Evolutionary conservation across 1,139 yeast genomes (phyloP).

Genomic region (Candida neerlandica): DNA sequence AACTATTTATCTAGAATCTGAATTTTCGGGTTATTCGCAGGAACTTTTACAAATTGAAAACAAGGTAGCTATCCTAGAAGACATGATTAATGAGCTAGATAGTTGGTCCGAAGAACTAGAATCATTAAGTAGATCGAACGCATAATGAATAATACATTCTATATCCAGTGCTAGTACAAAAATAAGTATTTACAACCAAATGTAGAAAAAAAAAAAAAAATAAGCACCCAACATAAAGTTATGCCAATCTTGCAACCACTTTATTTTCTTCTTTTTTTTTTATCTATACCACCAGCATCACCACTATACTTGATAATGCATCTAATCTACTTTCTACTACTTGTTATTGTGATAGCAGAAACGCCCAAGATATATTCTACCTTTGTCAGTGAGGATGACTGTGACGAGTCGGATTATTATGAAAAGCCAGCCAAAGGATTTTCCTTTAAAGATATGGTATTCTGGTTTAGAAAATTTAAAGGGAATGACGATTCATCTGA

Average conservation of each 20-base stretch:
- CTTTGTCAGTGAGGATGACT: conserved; percentile 4
- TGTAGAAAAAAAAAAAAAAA: neutral
- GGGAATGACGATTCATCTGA: neutral
- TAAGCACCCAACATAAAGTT: neutral
- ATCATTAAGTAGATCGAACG: neutral
- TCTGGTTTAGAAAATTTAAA: neutral
- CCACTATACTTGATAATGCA: neutral
- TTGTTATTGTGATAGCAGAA: neutral
- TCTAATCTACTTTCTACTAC: neutral
- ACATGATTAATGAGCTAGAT: conserved; percentile 56
- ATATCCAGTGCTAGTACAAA: neutral
- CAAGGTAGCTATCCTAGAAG: conserved; percentile 48
- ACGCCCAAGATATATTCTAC: conserved; percentile 2
- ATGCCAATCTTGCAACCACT: conserved; percentile 5
- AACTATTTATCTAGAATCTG: conserved; percentile 25
- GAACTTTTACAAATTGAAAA: conserved; percentile 47
- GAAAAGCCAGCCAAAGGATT: conserved; percentile 10
- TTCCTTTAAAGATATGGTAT: conserved; percentile 5
- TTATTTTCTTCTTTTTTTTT: neutral
- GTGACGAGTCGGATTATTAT: neutral
- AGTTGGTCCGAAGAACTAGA: conserved; percentile 59
- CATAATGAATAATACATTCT: neutral
- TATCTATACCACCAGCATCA: neutral
- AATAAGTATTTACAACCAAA: neutral
- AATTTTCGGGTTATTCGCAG: conserved; percentile 29